phyloP scores from a whole-genome alignment of 1,139 yeast genomes.

The Kurtzmaniella natalensis region DNA sequence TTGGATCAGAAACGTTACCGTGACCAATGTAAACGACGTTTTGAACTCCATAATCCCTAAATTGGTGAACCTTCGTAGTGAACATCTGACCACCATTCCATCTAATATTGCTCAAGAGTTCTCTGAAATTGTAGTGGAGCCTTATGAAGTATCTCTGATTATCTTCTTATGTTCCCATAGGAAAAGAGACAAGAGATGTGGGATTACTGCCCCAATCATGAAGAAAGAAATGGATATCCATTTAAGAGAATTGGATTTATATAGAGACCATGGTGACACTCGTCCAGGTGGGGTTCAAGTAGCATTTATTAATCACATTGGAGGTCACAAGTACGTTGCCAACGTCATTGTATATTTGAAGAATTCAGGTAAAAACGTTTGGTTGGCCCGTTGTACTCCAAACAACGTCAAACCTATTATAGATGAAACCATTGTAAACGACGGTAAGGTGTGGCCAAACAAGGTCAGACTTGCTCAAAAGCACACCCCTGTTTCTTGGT shows the following conservation, averaged over 20 bases:
- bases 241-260: slow-evolving; percentile 62
- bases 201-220: slow-evolving; percentile 91
- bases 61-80: slow-evolving; percentile 25
- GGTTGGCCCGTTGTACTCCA: slow-evolving; percentile 88
- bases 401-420: slow-evolving; percentile 68
- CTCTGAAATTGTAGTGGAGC: slow-evolving; percentile 13
- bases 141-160: slow-evolving; percentile 41
- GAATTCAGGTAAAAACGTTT: slow-evolving; percentile 65
- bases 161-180: slow-evolving; percentile 82
- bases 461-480: slow-evolving; percentile 61
- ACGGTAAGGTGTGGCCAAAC: slow-evolving; percentile 71
- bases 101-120: not conserved
- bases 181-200: slow-evolving; percentile 91
- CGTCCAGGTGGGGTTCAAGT: slow-evolving; percentile 74
- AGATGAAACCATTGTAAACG: slow-evolving; percentile 60
- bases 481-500: slow-evolving; percentile 55
- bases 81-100: slow-evolving; percentile 8
- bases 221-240: slow-evolving; percentile 73
- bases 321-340: slow-evolving; percentile 94
- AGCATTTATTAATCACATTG: slow-evolving; percentile 75
- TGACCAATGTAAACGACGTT: slow-evolving; percentile 40
- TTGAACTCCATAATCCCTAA: slow-evolving; percentile 44
- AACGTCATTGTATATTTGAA: slow-evolving; percentile 73
- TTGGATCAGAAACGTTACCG: slow-evolving; percentile 55
- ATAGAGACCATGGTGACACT: slow-evolving; percentile 69